phyloP scores from a whole-genome alignment of 768 basidiomycete genomes.

The Paxillus rubicundulus region DNA sequence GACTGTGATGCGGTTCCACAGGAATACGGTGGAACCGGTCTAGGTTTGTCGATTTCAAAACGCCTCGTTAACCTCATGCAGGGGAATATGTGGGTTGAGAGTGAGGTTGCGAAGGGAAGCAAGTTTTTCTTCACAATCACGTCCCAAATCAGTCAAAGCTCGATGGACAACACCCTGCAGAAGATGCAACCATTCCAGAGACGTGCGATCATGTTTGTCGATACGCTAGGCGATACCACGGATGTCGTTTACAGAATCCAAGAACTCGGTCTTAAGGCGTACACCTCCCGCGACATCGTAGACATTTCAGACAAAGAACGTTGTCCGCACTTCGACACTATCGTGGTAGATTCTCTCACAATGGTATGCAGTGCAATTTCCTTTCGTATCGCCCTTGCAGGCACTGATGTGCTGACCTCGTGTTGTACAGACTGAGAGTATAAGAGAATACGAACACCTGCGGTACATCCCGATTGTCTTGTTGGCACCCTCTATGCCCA shows the following conservation, averaged over 20 bases:
- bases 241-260: constrained; percentile 74
- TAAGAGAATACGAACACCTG: constrained; percentile 90
- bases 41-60: constrained; percentile 96
- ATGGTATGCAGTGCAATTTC: constrained; percentile 55
- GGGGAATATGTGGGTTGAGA: constrained; percentile 98
- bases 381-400: not conserved
- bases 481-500: constrained; percentile 73
- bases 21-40: constrained; percentile 97
- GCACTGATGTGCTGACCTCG: constrained; percentile 11
- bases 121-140: constrained; percentile 97
- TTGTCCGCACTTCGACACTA: constrained; percentile 89
- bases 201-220: constrained; percentile 88
- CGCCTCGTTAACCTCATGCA: constrained; percentile 96
- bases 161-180: constrained; percentile 65
- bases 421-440: constrained; percentile 68
- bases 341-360: constrained; percentile 86
- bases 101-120: constrained; percentile 88
- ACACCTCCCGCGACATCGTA: constrained; percentile 72
- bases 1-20: constrained; percentile 29
- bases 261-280: constrained; percentile 76
- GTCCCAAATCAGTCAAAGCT: constrained; percentile 73
- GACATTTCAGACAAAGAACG: constrained; percentile 80
- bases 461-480: constrained; percentile 96
- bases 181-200: constrained; percentile 88
- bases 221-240: constrained; percentile 74